Evolutionary conservation across 2,329 filamentous ascomycete species (phyloP), one percentile per base, ranked within the genome.

Genomic region (Fusarium vanettenii): DNA sequence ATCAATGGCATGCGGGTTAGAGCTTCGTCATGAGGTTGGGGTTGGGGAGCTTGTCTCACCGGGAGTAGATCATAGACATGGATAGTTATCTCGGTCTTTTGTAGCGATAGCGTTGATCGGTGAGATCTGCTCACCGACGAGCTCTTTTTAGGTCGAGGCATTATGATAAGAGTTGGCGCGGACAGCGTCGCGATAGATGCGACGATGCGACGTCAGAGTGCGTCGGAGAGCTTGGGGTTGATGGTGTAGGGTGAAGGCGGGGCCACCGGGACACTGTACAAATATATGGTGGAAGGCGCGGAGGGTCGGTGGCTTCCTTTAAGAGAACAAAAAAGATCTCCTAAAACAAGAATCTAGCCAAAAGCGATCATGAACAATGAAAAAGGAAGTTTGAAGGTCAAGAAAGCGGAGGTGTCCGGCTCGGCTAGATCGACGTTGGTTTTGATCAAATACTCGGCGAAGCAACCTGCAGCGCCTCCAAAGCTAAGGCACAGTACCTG

Each of bases 41-140:
- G 60, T 22, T 33, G 48, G 43, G 56, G 10, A 29, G 57, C 33
- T 55, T 60, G 60, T 74, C 86, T 75, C 87, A 93, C 92, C 43
- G 93, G 92, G 18, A 95, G 86, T 9, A 95, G 86, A 81, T 95
- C 93, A 79, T 95, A 95, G 78, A 95, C 91, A 79, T 95, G 91
- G 79, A 95, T 95, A 57, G 89, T 85, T 71, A 95, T 89, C 80
- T 95, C 92, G 3, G 92, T 94, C 80, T 93, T 93, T 75, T 92
- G 90, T 22, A 93, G 84, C 18, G 92, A 93, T 56, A 93, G 81
- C 2, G 92, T 94, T 66, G 90, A 91, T 71, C 92, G 86, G 80
- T 94, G 92, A 66, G 73, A 71, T 69, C 82, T 79, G 69, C 78
- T 81, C 59, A 76, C 69, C n/a, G 73, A 76, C 13, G 76, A 76